phyloP scores from a whole-genome alignment of 2,329 filamentous ascomycete species.

The Emmonsiellopsis sp. region DNA sequence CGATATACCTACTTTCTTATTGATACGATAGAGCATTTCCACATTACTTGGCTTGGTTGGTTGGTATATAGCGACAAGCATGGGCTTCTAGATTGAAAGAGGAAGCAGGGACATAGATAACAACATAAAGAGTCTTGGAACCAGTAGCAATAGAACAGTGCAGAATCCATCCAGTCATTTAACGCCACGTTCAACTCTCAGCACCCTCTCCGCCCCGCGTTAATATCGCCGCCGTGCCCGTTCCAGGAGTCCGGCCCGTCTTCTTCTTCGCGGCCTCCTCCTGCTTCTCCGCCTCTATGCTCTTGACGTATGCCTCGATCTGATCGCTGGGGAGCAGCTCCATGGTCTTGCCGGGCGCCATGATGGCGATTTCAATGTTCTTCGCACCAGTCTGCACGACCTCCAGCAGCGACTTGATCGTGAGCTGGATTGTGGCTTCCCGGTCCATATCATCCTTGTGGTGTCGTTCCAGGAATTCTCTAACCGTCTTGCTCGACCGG shows the following conservation, averaged over 20 bases:
- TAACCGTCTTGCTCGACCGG: slow-evolving; percentile 95
- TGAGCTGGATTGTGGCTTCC: slow-evolving; percentile 89
- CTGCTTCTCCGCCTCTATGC: slow-evolving; percentile 98
- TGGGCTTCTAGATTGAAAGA: neutral
- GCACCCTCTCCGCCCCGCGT: slow-evolving; percentile 47
- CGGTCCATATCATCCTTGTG: slow-evolving; percentile 98
- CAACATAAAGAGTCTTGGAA: neutral
- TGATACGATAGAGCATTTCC: neutral
- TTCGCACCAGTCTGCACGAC: slow-evolving; percentile 98
- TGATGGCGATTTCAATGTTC: slow-evolving; percentile 99
- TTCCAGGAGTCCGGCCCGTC: slow-evolving; percentile 48
- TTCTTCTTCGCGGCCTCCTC: slow-evolving; percentile 98
- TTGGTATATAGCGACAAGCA: no score
- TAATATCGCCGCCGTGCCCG: slow-evolving; percentile 57
- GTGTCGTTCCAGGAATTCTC: slow-evolving; percentile 96
- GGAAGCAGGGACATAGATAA: neutral
- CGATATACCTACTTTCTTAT: neutral
- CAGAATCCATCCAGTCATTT: neutral
- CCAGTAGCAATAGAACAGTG: no score
- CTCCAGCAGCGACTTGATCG: slow-evolving; percentile 95
- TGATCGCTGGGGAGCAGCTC: slow-evolving; percentile 94
- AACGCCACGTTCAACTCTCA: slow-evolving; percentile 12
- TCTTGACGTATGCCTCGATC: slow-evolving; percentile 96
- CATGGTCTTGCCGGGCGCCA: slow-evolving; percentile 83
- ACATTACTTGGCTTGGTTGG: neutral